A percentile compares a stretch with the other conserved stretches of the same genome.
These are phyloP conservation scores for Camellia sinensis DNA, from an alignment of 148 eudicot species.

Conservation along the genomic window DNA sequence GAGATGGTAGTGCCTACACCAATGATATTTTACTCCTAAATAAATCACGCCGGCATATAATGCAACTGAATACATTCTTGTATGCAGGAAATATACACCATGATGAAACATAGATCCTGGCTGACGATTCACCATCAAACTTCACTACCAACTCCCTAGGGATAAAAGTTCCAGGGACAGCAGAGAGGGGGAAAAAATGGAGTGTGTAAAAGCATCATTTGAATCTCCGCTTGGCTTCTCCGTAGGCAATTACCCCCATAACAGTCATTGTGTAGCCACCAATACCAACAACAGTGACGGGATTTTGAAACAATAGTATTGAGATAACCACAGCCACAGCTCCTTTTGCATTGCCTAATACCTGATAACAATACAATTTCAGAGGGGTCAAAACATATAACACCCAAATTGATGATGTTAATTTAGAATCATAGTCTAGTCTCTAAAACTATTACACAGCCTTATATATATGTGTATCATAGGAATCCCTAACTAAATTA, in stretches of 20 bases:
- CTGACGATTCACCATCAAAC: not conserved
- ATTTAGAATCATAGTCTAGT: not conserved
- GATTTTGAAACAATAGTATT: slow-evolving; percentile 81
- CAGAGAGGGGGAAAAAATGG: slow-evolving; percentile 6
- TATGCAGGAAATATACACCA: not conserved
- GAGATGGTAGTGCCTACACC: not conserved
- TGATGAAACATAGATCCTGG: not conserved
- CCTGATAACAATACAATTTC: slow-evolving; percentile 38
- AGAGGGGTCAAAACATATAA: not conserved
- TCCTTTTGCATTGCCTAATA: slow-evolving; percentile 93
- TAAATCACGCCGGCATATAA: not conserved
- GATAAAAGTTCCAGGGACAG: not conserved
- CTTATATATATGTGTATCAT: no score
- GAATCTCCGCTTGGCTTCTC: slow-evolving; percentile 85
- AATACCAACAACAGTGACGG: slow-evolving; percentile 77
- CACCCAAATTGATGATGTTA: no score
- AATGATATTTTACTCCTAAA: not conserved
- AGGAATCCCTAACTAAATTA: no score
- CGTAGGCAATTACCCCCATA: slow-evolving; percentile 87
- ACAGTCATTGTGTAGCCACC: slow-evolving; percentile 91
- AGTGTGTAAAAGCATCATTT: slow-evolving; percentile 29
- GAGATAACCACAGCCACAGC: slow-evolving; percentile 98
- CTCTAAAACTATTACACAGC: no score
- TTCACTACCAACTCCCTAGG: not conserved
- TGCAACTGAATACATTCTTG: not conserved